A percentile compares a stretch with the other conserved stretches of the same genome.
Evolutionary conservation across 208 protist genomes (phyloP).

Genomic region (Wallacemonas sp.): DNA sequence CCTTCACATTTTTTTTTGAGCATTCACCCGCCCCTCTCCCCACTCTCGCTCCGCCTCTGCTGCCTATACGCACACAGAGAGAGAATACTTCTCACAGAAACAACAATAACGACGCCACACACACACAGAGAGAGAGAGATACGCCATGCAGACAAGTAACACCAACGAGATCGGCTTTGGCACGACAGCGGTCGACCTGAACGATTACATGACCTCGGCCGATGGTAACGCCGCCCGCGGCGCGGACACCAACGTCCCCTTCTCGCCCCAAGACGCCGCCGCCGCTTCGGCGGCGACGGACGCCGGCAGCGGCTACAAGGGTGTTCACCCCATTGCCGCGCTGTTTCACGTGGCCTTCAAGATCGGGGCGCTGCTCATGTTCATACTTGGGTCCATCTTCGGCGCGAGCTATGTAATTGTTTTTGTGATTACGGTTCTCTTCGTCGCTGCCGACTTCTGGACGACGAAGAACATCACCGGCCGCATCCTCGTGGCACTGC

Average conservation of each 20-base stretch:
- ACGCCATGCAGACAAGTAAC: conserved; percentile 7
- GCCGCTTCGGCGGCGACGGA: not conserved
- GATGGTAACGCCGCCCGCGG: not conserved
- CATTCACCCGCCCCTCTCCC: too few species aligned
- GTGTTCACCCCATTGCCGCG: conserved; percentile 78
- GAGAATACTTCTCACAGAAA: too few species aligned
- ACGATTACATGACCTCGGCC: not conserved
- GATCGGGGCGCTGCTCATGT: conserved; percentile 68
- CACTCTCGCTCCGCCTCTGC: too few species aligned
- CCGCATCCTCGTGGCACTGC: conserved; percentile 90
- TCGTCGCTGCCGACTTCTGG: conserved; percentile 94
- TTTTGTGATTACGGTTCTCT: conserved; percentile 89
- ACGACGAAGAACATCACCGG: conserved; percentile 95
- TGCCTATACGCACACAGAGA: too few species aligned
- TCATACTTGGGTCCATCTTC: conserved; percentile 72
- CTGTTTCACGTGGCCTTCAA: conserved; percentile 92
- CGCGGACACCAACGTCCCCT: conserved; percentile 5
- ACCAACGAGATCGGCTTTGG: conserved; percentile 1
- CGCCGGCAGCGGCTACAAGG: conserved; percentile 64
- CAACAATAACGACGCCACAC: not conserved
- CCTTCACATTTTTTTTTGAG: too few species aligned
- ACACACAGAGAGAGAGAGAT: not conserved
- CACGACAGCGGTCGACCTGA: conserved; percentile 1
- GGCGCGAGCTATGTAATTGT: conserved; percentile 59
- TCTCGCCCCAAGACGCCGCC: not conserved